Conservation (phyloP, 2,329 filamentous ascomycete species). For the Pseudonectria foliicola region DNA sequence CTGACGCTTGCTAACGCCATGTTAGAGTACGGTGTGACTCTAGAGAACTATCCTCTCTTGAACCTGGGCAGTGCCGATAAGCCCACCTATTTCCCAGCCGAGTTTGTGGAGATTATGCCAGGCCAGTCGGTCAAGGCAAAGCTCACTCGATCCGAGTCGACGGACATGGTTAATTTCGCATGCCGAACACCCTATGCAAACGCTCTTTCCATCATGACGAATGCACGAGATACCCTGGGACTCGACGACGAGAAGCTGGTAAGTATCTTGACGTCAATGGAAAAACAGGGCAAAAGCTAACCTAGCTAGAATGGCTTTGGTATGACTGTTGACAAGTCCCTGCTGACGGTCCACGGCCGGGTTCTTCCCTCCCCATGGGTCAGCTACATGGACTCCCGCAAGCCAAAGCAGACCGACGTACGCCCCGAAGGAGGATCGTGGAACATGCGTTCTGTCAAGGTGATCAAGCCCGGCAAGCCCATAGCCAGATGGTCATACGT, state of each 20-base stretch:
- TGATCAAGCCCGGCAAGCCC: constrained; percentile 40
- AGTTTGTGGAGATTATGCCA: constrained; percentile 55
- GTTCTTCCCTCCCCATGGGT: constrained; percentile 57
- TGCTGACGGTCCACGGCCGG: constrained; percentile 68
- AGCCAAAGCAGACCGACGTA: constrained; percentile 18
- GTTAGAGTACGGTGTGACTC: constrained; percentile 28
- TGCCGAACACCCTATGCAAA: constrained; percentile 61
- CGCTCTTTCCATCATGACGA: constrained; percentile 54
- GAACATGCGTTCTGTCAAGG: constrained; percentile 57
- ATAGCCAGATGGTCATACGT: constrained; percentile 47
- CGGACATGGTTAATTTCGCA: constrained; percentile 65
- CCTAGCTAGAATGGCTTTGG: constrained; percentile 45
- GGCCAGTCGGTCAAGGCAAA: constrained; percentile 59
- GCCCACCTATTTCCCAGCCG: constrained; percentile 59
- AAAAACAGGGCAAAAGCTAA: constrained; percentile 5
- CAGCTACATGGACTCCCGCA: constrained; percentile 40
- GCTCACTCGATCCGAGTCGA: constrained; percentile 54
- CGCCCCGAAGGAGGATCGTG: constrained; percentile 50
- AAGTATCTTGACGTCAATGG: not conserved
- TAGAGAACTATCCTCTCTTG: constrained; percentile 49
- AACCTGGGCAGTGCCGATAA: constrained; percentile 54
- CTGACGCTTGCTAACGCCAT: constrained; percentile 4
- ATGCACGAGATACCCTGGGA: constrained; percentile 50
- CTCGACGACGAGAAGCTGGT: constrained; percentile 43
- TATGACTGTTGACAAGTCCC: constrained; percentile 49